These are phyloP conservation scores for Berkeleyomyces rouxiae DNA, from an alignment of 2,329 filamentous ascomycete species.

Conservation along the genomic window DNA sequence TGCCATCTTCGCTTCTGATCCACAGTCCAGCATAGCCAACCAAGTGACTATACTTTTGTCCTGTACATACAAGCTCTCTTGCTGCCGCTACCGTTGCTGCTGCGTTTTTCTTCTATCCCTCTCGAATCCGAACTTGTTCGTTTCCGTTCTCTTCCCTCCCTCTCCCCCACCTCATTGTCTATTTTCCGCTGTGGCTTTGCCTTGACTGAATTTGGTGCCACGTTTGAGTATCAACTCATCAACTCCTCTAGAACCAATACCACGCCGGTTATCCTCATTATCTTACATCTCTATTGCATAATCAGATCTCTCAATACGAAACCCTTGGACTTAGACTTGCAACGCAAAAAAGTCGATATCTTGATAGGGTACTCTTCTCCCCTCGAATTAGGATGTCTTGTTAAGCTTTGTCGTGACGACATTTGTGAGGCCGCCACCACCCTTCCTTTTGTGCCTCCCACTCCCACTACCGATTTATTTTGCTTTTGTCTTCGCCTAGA, in stretches of 20 bases:
- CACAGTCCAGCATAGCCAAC: neutral
- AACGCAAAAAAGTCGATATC: neutral
- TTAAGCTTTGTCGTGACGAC: neutral
- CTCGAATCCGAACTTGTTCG: slow-evolving; percentile 4
- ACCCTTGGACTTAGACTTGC: neutral
- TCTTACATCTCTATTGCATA: neutral
- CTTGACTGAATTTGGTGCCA: neutral
- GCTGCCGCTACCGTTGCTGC: neutral
- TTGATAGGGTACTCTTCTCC: neutral
- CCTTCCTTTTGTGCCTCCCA: neutral
- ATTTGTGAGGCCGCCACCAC: neutral
- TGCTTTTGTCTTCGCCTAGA: neutral
- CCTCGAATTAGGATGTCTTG: neutral
- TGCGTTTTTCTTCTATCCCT: neutral
- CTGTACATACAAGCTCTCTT: neutral
- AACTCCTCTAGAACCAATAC: neutral
- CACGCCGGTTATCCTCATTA: neutral
- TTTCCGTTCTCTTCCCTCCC: slow-evolving; percentile 1
- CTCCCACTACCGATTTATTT: neutral
- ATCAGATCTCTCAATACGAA: neutral
- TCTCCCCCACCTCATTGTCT: neutral
- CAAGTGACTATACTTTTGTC: neutral
- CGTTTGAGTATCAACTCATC: neutral
- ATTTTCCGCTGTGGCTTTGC: neutral
- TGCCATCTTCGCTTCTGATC: neutral